Evolutionary conservation across 805 yeast species (phyloP).

Genomic region (Suhomyces sp.): DNA sequence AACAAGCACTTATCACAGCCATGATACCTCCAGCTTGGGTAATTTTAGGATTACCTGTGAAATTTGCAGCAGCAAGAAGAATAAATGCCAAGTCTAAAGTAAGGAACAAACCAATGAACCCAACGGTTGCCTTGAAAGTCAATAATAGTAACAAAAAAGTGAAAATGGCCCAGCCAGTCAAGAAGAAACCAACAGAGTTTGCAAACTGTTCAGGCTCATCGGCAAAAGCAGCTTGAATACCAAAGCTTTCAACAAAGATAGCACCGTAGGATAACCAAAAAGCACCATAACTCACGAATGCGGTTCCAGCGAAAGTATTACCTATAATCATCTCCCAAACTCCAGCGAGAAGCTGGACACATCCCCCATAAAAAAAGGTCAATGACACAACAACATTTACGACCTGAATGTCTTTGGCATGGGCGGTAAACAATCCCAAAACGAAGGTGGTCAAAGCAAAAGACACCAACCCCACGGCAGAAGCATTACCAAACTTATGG

Average conservation of each 20-base stretch:
- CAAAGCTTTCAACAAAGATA: conserved; percentile 51
- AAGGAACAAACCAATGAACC: conserved; percentile 51
- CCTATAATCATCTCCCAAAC: conserved; percentile 50
- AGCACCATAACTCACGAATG: conserved; percentile 53
- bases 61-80: conserved; percentile 49
- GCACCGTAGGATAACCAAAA: conserved; percentile 54
- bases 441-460: conserved; percentile 48
- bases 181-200: conserved; percentile 57
- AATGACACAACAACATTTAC: conserved; percentile 48
- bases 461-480: conserved; percentile 54
- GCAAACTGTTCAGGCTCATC: conserved; percentile 40
- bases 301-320: conserved; percentile 57
- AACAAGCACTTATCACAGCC: conserved; percentile 22
- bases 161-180: conserved; percentile 65
- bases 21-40: conserved; percentile 25
- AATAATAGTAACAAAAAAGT: conserved; percentile 56
- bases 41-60: conserved; percentile 33
- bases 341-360: conserved; percentile 51
- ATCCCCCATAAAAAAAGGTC: conserved; percentile 49
- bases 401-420: conserved; percentile 44
- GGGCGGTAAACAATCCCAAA: conserved; percentile 46
- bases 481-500: conserved; percentile 51
- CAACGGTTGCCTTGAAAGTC: conserved; percentile 51
- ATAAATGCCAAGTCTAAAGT: conserved; percentile 56
- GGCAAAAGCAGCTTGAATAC: conserved; percentile 47